Percentiles rank a stretch among this genome's conserved stretches.
phyloP scores from a whole-genome alignment of 1,284 basidiomycete genomes.

The Stygiomarasmius scandens region DNA sequence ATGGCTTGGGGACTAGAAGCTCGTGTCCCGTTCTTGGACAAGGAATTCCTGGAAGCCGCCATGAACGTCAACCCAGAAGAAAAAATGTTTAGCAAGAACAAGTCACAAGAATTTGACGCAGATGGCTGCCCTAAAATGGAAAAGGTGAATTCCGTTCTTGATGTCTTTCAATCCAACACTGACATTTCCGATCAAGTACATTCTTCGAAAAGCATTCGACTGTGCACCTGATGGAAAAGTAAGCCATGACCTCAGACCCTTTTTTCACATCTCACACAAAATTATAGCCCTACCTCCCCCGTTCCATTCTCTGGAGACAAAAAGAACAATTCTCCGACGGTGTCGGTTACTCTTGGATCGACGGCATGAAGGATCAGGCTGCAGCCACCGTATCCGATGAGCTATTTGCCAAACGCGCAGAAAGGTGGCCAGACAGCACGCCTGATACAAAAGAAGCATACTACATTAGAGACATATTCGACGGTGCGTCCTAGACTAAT shows the following conservation, averaged over 20 bases:
- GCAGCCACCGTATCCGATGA: conserved; percentile 80
- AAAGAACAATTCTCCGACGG: conserved; percentile 99
- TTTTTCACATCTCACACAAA: conserved; percentile 7
- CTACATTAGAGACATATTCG: conserved; percentile 92
- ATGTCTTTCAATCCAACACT: conserved; percentile 8
- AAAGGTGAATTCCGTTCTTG: conserved; percentile 61
- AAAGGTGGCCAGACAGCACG: conserved; percentile 82
- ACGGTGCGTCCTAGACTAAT: conserved; percentile 50
- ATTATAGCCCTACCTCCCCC: conserved; percentile 86
- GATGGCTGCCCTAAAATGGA: conserved; percentile 93
- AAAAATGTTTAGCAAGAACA: conserved; percentile 92
- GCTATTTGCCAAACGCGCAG: conserved; percentile 71
- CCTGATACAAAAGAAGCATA: conserved; percentile 99
- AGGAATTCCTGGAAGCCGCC: conserved; percentile 90
- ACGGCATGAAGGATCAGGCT: conserved; percentile 95
- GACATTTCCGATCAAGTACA: conserved; percentile 63
- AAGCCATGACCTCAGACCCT: conserved; percentile 15
- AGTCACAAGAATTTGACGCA: conserved; percentile 73
- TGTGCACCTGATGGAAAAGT: conserved; percentile 83
- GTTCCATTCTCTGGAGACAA: conserved; percentile 96
- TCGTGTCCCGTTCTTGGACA: conserved; percentile 98
- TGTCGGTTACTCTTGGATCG: conserved; percentile 99
- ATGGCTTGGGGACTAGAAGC: conserved; percentile 99
- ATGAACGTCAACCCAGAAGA: conserved; percentile 90
- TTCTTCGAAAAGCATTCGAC: conserved; percentile 97